Conservation (phyloP, 768 basidiomycete genomes). For the Lentinula sp. region DNA sequence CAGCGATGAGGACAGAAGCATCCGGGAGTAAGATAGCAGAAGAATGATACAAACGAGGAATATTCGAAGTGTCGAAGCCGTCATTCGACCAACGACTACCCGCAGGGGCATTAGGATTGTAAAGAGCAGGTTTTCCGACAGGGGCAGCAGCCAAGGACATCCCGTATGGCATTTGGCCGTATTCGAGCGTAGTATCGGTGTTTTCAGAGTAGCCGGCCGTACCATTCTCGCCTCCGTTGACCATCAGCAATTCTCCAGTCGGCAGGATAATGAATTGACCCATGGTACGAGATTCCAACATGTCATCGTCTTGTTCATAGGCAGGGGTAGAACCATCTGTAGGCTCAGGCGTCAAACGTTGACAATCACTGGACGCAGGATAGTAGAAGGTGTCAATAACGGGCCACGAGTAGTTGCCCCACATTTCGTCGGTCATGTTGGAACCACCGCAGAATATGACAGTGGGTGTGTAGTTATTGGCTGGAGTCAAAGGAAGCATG, state of each 20-base stretch:
- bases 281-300: slow-evolving; percentile 79
- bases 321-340: slow-evolving; percentile 50
- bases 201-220: slow-evolving; percentile 80
- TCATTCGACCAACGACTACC: slow-evolving; percentile 76
- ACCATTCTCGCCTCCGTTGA: slow-evolving; percentile 81
- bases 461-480: slow-evolving; percentile 82
- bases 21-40: slow-evolving; percentile 83
- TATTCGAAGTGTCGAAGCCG: slow-evolving; percentile 52
- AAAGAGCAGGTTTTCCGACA: slow-evolving; percentile 72
- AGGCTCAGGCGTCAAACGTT: slow-evolving; percentile 84
- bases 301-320: slow-evolving; percentile 69
- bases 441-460: slow-evolving; percentile 90
- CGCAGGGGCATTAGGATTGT: slow-evolving; percentile 65
- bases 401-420: slow-evolving; percentile 74
- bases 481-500: slow-evolving; percentile 88
- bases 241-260: slow-evolving; percentile 69
- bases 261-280: slow-evolving; percentile 86
- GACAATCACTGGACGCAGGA: slow-evolving; percentile 68
- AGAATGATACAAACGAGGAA: slow-evolving; percentile 89
- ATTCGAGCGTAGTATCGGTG: slow-evolving; percentile 39
- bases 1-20: slow-evolving; percentile 81
- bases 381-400: slow-evolving; percentile 68
- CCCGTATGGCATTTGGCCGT: slow-evolving; percentile 57
- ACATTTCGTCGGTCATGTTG: slow-evolving; percentile 64
- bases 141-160: slow-evolving; percentile 79